A percentile compares a stretch with the other conserved stretches of the same genome.
These are phyloP conservation scores for Yamadazyma sp. DNA, from an alignment of 1,139 yeast species.

Conservation along the genomic window DNA sequence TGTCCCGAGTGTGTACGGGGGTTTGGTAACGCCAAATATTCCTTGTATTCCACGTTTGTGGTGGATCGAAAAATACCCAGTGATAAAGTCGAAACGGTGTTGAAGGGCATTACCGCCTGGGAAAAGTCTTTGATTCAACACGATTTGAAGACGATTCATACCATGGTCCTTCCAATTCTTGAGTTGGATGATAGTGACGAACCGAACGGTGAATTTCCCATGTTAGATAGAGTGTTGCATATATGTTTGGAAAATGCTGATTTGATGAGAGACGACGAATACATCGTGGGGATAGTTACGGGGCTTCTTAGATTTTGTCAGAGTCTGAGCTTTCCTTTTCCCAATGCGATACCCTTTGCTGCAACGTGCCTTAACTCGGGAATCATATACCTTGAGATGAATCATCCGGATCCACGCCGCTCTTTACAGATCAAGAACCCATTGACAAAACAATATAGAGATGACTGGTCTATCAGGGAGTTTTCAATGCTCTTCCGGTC, in stretches of 20 bases:
- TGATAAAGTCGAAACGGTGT: conserved; percentile 49
- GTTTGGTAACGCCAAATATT: conserved; percentile 54
- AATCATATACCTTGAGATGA: conserved; percentile 46
- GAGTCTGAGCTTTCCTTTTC: no score
- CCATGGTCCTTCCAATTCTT: no score
- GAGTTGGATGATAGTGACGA: no score
- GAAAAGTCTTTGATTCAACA: conserved; percentile 27
- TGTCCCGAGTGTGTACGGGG: conserved; percentile 55
- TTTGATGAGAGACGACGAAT: conserved; percentile 23
- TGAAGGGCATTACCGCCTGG: conserved; percentile 54
- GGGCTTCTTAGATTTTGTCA: no score
- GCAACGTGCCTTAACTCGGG: conserved; percentile 25
- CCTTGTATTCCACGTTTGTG: conserved; percentile 52
- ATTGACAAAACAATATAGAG: background rate
- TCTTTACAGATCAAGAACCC: no score
- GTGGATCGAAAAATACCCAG: conserved; percentile 49
- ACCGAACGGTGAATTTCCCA: background rate
- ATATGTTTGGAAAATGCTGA: conserved; percentile 38
- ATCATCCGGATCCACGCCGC: no score
- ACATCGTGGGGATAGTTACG: background rate
- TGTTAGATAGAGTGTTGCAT: background rate
- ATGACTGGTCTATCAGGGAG: conserved; percentile 28
- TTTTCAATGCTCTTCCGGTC: conserved; percentile 48
- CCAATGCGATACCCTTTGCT: background rate
- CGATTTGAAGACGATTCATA: conserved; percentile 6